phyloP scores from a whole-genome alignment of 805 yeast genomes.

The Candida jianshihensis region DNA sequence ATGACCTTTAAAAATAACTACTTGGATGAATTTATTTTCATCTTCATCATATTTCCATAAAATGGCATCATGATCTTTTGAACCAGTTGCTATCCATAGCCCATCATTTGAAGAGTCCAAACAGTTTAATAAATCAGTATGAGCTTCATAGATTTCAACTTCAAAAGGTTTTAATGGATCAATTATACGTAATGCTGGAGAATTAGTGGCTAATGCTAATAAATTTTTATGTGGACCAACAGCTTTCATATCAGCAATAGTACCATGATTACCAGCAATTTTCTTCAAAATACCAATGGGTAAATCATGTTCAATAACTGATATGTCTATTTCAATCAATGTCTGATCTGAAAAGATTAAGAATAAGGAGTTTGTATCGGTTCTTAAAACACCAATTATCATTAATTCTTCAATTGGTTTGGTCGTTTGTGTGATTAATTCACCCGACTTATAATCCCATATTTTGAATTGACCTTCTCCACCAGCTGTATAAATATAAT shows the following conservation, averaged over 20 bases:
- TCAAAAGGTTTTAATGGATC: conserved; percentile 54
- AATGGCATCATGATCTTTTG: conserved; percentile 81
- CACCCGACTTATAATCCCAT: conserved; percentile 56
- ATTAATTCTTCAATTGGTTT: conserved; percentile 69
- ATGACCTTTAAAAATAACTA: conserved; percentile 77
- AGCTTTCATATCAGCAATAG: conserved; percentile 81
- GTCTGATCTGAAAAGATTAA: conserved; percentile 83
- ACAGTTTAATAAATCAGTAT: conserved; percentile 75
- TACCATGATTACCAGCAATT: conserved; percentile 92
- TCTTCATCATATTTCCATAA: conserved; percentile 66
- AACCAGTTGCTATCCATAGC: conserved; percentile 83
- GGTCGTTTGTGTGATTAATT: conserved; percentile 34
- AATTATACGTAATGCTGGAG: conserved; percentile 78
- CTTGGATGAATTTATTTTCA: conserved; percentile 32
- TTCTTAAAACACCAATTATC: conserved; percentile 50
- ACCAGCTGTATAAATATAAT: conserved; percentile 77
- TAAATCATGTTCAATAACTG: conserved; percentile 21
- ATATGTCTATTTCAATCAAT: conserved; percentile 41
- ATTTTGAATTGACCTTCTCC: conserved; percentile 61
- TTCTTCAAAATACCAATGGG: conserved; percentile 41
- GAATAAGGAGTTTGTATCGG: conserved; percentile 32
- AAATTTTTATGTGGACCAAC: conserved; percentile 53
- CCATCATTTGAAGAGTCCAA: conserved; percentile 78
- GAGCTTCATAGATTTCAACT: conserved; percentile 68
- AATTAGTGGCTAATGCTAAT: conserved; percentile 87